Base-by-base conservation (phyloP, 371 early-diverging fungal genomes). In the Mortierella sp. region DNA sequence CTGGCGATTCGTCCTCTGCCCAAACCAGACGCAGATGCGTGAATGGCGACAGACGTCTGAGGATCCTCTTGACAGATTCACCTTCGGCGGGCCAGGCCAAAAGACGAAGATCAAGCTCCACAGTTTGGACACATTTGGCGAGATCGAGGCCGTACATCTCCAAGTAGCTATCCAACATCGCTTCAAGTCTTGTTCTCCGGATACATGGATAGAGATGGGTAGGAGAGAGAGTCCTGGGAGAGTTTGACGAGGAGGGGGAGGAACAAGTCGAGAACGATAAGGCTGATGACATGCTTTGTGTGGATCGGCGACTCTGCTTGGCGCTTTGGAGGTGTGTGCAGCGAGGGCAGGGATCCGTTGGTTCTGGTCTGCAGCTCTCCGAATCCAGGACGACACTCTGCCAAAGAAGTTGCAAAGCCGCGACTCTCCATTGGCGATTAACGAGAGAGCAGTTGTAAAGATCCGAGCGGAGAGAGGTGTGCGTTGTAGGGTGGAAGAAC, bases 361-460 rank as follows among this genome's bases (percentile, higher is more conserved):
- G 71, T 23, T 71, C 71, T 9, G 54, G 60, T 3, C 64, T 54
- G 27, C 71, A 71, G 39, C 71, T 71, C 41, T 71, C 71, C 12
- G 60, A 53, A 28, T 71, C 71, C 21, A 71, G 31, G 3, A 71
- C 71, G 7, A 72, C 60, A 34, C 63, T 66, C 34, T 72, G 65
- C 72, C 72, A 72, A 16, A 72, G 60, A 6, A 72, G 48, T 62
- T 61, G 72, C 5, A 72, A 50, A 2, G 72, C 72, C 0, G 72
- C 72, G 3, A 67, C 34, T 18, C 72, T 61, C 72, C 72, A 72
- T 16, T 65, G 66, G 18, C 72, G 72, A 27, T 61, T 62, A 27
- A 72, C 65, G n/a, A 72, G 58, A 4, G 72, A 72, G 42, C 66
- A 65, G 8, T 34, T 59, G 54, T 66, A 72, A 23, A 72, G 72